Evolutionary conservation across 768 basidiomycete species (phyloP), one percentile per base, ranked within the genome.

Genomic region (Clavaria fumosa): DNA sequence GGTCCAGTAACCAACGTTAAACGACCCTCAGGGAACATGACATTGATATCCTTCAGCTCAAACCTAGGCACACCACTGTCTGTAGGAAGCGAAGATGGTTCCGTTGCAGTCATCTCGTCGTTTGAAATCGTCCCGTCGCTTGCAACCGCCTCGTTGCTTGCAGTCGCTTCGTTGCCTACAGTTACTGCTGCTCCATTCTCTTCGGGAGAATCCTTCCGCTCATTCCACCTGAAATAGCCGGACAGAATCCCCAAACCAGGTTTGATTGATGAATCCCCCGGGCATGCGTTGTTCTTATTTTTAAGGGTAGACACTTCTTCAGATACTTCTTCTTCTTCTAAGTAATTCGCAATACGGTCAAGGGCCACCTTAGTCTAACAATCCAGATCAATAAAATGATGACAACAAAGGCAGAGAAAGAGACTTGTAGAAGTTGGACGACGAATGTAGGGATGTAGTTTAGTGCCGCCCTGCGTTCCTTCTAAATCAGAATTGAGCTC

Each of bases 371-470:
- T 61, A 2, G 75, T 69, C 63, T 80, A 38, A 38, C 18, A 23
- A 27, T 27, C 6, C 20, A 5, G 34, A 24, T n/a, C 20, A 5
- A 27, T 1, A 26, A 35, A 31, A 38, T 34, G 37, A 14, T 15
- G 31, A 42, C n/a, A n/a, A 15, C 9, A n/a, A 26, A 23, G 14
- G 5, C n/a, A 14, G 14, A 15, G n/a, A 6, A 0, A 38, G 49
- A 15, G 45, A 66, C 67, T 52, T 82, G 78, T 2, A 89, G 64
- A 18, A 89, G 61, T 34, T 82, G 74, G 5, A 90, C 78, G 31
- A 82, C 71, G 66, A 73, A 88, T 5, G 71, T 61, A 0, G 88
- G 88, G 33, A 93, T 75, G 20, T 82, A 67, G 47, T 83, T 83
- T 32, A 90, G 59, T 0, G 88, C 85, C 14, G 63, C 53, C 22